phyloP scores from a whole-genome alignment of 176 grass and related monocot genomes.

The Musa itinerans region DNA sequence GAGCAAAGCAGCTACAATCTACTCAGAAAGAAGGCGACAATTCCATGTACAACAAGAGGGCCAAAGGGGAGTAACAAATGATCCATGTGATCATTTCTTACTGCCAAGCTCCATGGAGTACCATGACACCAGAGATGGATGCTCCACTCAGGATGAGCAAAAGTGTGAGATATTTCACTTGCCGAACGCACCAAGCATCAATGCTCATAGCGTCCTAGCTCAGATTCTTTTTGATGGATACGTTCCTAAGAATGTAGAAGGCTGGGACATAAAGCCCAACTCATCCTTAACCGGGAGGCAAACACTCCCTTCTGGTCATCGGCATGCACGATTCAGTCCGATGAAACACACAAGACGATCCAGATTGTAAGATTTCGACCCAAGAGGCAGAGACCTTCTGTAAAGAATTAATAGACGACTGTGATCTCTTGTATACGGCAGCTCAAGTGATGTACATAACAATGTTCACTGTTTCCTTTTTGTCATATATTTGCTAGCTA shows the following conservation, averaged over 20 bases:
- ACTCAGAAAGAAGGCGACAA: slow-evolving; percentile 31
- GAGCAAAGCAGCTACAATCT: slow-evolving; percentile 36
- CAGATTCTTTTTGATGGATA: slow-evolving; percentile 52
- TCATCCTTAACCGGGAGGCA: slow-evolving; percentile 28
- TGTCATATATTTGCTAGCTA: no score
- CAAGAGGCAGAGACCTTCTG: not conserved
- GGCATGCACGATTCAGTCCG: slow-evolving; percentile 31
- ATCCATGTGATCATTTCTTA: slow-evolving; percentile 33
- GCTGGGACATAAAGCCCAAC: slow-evolving; percentile 64
- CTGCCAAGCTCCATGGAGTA: slow-evolving; percentile 71
- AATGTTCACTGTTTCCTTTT: no score
- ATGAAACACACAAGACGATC: slow-evolving; percentile 54
- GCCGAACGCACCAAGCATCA: slow-evolving; percentile 32
- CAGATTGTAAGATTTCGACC: slow-evolving; percentile 40
- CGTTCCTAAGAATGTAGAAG: slow-evolving; percentile 56
- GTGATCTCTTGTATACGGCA: no score
- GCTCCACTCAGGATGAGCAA: not conserved
- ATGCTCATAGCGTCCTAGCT: slow-evolving; percentile 49
- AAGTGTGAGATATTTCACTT: slow-evolving; percentile 45
- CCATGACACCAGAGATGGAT: slow-evolving; percentile 33
- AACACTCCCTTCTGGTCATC: slow-evolving; percentile 1
- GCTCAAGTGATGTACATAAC: no score
- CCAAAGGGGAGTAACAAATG: slow-evolving; percentile 23
- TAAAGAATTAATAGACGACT: no score
- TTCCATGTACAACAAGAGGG: slow-evolving; percentile 23